Conservation (phyloP, 2,329 filamentous ascomycete species). For the Trichophyton schoenleinii region DNA sequence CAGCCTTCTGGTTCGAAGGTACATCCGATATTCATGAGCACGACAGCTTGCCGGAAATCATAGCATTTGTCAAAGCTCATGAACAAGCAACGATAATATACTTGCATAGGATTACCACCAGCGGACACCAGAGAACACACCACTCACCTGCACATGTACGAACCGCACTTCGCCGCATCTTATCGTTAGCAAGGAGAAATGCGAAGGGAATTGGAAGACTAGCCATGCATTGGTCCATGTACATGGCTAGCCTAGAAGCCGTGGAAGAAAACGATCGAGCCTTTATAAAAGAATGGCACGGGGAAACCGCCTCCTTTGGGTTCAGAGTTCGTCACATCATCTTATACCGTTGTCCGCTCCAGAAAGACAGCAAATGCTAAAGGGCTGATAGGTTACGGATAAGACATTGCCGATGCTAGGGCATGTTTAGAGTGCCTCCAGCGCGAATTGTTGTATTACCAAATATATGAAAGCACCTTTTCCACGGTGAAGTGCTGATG, state of each 20-base stretch:
- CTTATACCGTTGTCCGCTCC: too few species aligned
- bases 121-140: slow-evolving; percentile 20
- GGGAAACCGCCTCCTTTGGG: not conserved
- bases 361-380: not conserved
- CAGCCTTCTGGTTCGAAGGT: slow-evolving; percentile 14
- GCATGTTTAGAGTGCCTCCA: too few species aligned
- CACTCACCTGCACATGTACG: slow-evolving; percentile 7
- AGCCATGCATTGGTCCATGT: slow-evolving; percentile 24
- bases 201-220: slow-evolving; percentile 25
- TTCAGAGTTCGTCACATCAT: not conserved
- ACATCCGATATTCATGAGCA: slow-evolving; percentile 28
- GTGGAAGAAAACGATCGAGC: slow-evolving; percentile 20
- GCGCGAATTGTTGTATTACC: too few species aligned
- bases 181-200: slow-evolving; percentile 20
- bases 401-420: not conserved
- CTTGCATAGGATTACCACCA: slow-evolving; percentile 23
- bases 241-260: slow-evolving; percentile 24
- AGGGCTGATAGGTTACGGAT: not conserved
- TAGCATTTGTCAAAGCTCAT: slow-evolving; percentile 26
- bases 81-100: slow-evolving; percentile 27
- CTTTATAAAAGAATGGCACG: slow-evolving; percentile 17
- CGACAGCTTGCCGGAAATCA: slow-evolving; percentile 24
- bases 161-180: slow-evolving; percentile 21
- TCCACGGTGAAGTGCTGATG: too few species aligned
- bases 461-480: too few species aligned